Evolutionary conservation across 768 basidiomycete genomes (phyloP).

Genomic region (Austroboletus eburneus): DNA sequence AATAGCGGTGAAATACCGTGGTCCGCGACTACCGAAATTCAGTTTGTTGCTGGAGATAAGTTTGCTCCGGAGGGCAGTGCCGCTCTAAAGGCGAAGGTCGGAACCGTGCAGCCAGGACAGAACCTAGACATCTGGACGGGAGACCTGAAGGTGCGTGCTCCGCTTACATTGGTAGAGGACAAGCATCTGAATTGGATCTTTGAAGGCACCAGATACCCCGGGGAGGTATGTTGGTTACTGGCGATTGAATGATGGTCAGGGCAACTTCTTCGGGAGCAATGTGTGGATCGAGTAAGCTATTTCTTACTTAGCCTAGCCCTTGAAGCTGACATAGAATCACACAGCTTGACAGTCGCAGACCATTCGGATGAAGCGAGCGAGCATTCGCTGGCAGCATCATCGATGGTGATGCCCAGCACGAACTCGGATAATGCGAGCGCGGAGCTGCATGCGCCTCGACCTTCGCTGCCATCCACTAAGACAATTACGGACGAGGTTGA

Average conservation of each 20-base stretch:
- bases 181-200: slow-evolving; percentile 1
- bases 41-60: slow-evolving; percentile 68
- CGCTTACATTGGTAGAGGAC: neutral
- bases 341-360: slow-evolving; percentile 67
- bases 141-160: slow-evolving; percentile 60
- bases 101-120: slow-evolving; percentile 51
- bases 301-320: neutral
- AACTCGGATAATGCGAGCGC: slow-evolving; percentile 11
- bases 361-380: slow-evolving; percentile 35
- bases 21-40: slow-evolving; percentile 64
- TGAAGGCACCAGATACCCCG: slow-evolving; percentile 65
- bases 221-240: slow-evolving; percentile 78
- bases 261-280: slow-evolving; percentile 58
- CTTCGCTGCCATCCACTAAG: slow-evolving; percentile 18
- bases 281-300: slow-evolving; percentile 74
- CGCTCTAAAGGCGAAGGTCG: slow-evolving; percentile 43
- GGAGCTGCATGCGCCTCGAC: slow-evolving; percentile 5
- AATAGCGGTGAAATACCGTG: slow-evolving; percentile 64
- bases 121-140: slow-evolving; percentile 64
- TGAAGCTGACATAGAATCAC: slow-evolving; percentile 3
- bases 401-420: slow-evolving; percentile 57
- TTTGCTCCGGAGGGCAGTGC: slow-evolving; percentile 38
- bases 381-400: slow-evolving; percentile 60
- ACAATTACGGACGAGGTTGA: slow-evolving; percentile 38
- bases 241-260: slow-evolving; percentile 58